Evolutionary conservation across 2,329 filamentous ascomycete genomes (phyloP).

Genomic region (Diaporthe citrichinensis): DNA sequence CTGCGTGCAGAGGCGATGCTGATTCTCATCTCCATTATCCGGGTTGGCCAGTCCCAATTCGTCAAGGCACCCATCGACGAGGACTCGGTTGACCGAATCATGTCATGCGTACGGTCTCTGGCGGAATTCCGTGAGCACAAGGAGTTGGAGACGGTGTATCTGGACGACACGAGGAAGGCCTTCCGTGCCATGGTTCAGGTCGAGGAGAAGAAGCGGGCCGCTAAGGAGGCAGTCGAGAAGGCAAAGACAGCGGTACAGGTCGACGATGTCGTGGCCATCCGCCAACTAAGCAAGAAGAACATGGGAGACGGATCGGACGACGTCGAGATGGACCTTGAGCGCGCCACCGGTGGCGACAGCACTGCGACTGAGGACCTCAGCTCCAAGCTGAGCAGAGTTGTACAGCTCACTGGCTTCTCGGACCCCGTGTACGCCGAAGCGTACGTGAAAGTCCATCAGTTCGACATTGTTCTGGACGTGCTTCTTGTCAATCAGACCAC

Average conservation of each 20-base stretch:
- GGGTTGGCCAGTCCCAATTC: slow-evolving; percentile 98
- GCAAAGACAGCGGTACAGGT: slow-evolving; percentile 95
- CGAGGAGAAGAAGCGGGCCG: slow-evolving; percentile 97
- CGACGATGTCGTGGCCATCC: slow-evolving; percentile 93
- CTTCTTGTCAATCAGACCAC: slow-evolving; percentile 97
- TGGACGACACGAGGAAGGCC: slow-evolving; percentile 94
- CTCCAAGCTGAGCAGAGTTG: slow-evolving; percentile 94
- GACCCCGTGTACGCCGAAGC: slow-evolving; percentile 99
- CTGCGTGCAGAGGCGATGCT: slow-evolving; percentile 97
- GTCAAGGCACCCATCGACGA: slow-evolving; percentile 98
- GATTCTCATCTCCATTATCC: slow-evolving; percentile 99
- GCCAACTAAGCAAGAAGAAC: slow-evolving; percentile 94
- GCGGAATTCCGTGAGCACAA: slow-evolving; percentile 92
- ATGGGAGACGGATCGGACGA: slow-evolving; percentile 85
- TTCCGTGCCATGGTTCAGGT: slow-evolving; percentile 98
- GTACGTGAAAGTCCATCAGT: slow-evolving; percentile 98
- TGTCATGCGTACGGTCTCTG: slow-evolving; percentile 94
- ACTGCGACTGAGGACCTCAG: slow-evolving; percentile 84
- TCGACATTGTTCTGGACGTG: slow-evolving; percentile 97
- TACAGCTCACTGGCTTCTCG: slow-evolving; percentile 97
- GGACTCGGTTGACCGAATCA: slow-evolving; percentile 97
- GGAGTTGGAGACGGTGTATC: slow-evolving; percentile 91
- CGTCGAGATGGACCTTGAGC: slow-evolving; percentile 90
- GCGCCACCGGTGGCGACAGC: slow-evolving; percentile 91
- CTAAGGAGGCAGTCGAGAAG: slow-evolving; percentile 91